Base-by-base conservation (phyloP, 1,284 basidiomycete species). In the Boletus mariae region DNA sequence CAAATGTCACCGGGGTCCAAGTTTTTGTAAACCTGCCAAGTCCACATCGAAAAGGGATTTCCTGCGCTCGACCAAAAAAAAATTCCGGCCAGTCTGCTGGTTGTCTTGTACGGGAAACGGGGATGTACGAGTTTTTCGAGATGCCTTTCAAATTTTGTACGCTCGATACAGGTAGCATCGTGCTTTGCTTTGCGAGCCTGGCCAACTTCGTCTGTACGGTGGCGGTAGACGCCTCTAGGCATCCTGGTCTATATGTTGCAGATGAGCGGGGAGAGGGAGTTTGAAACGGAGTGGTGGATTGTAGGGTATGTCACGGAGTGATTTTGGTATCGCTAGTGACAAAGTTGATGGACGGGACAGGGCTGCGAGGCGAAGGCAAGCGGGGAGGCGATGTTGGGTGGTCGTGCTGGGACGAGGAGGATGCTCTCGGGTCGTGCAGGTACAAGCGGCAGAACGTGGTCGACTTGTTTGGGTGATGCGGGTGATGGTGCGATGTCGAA, bases 81-180 rank as follows among this genome's bases (percentile, higher is more conserved):
- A 62, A 17, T 51, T 63, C 31, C 49, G 47, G 42, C 56, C 62
- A 57, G 54, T 60, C 63, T 52, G 54, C 65, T 67, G 48, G 47
- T 26, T 51, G 7, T 47, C 15, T 28, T 62, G 59, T 5, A 62
- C 31, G 45, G 83, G 62, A 95, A 95, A 70, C 95, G 92, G 7
- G 95, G 73, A 48, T 80, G 77, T 51, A 94, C 86, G 41, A 94
- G 78, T 75, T 95, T 95, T 64, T 93, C 92, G 54, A 94, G 78
- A 32, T 92, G 77, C 49, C 92, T 76, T 58, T 90, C 87, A 7
- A 94, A 71, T 57, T 94, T 83, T 28, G 90, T 87, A 41, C 86
- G 81, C 65, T 95, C 92, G 41, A 90, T 77, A 28, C 86, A 80
- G 29, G 80, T 77, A n/a, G 78, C 80, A 47, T 86, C 83, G 10